These are phyloP conservation scores for Madurella fahalii DNA, from an alignment of 2,329 filamentous ascomycete species.

Conservation along the genomic window DNA sequence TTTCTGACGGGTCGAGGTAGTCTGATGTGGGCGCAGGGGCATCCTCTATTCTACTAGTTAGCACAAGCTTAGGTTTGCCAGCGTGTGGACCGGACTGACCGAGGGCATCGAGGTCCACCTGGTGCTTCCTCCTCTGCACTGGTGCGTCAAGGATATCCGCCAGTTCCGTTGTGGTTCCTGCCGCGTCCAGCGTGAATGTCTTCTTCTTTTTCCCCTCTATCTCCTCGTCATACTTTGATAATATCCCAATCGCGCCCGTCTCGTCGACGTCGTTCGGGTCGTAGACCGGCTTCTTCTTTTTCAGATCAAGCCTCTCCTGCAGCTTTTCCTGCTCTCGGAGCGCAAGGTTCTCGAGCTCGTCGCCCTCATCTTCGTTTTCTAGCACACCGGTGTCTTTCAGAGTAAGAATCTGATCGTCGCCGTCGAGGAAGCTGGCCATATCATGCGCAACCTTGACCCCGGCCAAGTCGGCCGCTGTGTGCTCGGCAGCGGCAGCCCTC, in stretches of 20 bases:
- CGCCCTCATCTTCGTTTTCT: conserved; percentile 78
- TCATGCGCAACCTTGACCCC: conserved; percentile 93
- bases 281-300: conserved; percentile 87
- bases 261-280: conserved; percentile 74
- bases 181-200: conserved; percentile 78
- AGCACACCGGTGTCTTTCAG: conserved; percentile 90
- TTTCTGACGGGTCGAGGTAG: conserved; percentile 78
- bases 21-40: conserved; percentile 68
- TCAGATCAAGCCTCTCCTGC: conserved; percentile 72
- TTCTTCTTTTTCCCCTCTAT: conserved; percentile 87
- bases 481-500: conserved; percentile 56
- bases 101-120: conserved; percentile 73
- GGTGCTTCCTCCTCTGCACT: conserved; percentile 58
- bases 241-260: conserved; percentile 60
- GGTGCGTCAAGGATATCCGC: conserved; percentile 52
- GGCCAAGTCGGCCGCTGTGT: conserved; percentile 80
- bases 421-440: conserved; percentile 72
- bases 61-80: conserved; percentile 22
- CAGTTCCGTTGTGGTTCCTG: conserved; percentile 65
- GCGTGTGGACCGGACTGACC: conserved; percentile 34
- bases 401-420: conserved; percentile 83
- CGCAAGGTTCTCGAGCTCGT: conserved; percentile 78
- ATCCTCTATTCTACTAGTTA: conserved; percentile 40
- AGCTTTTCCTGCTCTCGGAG: conserved; percentile 69
- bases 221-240: conserved; percentile 94